These are phyloP conservation scores for Dictyostelium purpureum DNA, from an alignment of 78 protist species.

Conservation along the genomic window DNA sequence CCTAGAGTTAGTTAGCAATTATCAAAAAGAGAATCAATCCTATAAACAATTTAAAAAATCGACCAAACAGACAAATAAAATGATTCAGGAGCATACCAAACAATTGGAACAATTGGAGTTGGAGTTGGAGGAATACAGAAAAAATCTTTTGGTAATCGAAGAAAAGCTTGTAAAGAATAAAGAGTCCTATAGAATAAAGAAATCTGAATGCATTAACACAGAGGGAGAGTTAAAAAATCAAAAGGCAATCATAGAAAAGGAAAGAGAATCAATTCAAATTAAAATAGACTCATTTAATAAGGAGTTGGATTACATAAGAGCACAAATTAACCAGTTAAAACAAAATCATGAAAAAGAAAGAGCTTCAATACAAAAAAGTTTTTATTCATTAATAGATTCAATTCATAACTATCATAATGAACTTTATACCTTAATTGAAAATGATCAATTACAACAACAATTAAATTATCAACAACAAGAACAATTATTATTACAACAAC, in stretches of 20 bases:
- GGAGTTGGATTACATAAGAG: not conserved
- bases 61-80: not conserved
- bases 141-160: not conserved
- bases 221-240: not conserved
- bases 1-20: not conserved
- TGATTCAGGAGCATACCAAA: not conserved
- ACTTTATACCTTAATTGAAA: not conserved
- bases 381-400: not conserved
- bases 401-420: not conserved
- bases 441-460: not conserved
- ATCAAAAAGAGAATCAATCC: not conserved
- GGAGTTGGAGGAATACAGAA: not conserved
- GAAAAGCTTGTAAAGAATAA: not conserved
- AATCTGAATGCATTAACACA: not conserved
- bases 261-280: not conserved
- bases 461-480: not conserved
- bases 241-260: not conserved
- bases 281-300: not conserved
- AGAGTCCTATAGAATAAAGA: not conserved
- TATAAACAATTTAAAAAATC: not conserved
- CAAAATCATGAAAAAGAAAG: constrained; percentile 15
- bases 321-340: not conserved
- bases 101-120: not conserved
- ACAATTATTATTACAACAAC: not conserved
- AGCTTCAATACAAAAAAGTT: not conserved